These are phyloP conservation scores for Penicillium sp. DNA, from an alignment of 2,329 filamentous ascomycete genomes.

Conservation along the genomic window DNA sequence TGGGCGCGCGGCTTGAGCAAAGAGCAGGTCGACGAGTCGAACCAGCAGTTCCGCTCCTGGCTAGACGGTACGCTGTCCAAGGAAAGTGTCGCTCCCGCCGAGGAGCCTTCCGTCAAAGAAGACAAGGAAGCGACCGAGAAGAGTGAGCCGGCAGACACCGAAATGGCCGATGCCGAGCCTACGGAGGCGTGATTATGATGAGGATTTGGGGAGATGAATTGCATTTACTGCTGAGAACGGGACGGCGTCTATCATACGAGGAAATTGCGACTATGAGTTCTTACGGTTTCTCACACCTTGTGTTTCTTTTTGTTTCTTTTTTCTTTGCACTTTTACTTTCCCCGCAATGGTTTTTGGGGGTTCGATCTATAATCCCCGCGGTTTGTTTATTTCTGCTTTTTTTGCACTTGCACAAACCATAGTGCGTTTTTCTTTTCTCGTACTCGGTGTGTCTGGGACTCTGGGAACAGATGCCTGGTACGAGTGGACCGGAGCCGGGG, in stretches of 20 bases:
- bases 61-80: constrained; percentile 32
- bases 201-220: constrained; percentile 4
- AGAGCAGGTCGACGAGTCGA: constrained; percentile 47
- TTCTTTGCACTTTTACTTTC: constrained; percentile 6
- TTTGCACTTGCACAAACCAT: constrained; percentile 5
- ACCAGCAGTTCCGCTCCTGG: constrained; percentile 47
- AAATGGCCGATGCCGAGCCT: constrained; percentile 36
- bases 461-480: not conserved
- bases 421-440: not conserved
- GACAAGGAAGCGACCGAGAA: constrained; percentile 10
- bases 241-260: constrained; percentile 15
- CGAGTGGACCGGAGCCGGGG: not conserved
- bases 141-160: constrained; percentile 24
- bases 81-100: constrained; percentile 11
- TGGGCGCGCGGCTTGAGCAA: constrained; percentile 50
- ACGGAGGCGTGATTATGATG: constrained; percentile 3
- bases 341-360: not conserved
- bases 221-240: constrained; percentile 7
- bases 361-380: not conserved
- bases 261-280: constrained; percentile 20
- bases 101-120: constrained; percentile 11
- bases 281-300: constrained; percentile 4
- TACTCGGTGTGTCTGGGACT: not conserved
- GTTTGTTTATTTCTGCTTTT: not conserved
- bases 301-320: not conserved